phyloP scores from a whole-genome alignment of 768 basidiomycete genomes.

The Leccinum aurantiacum region DNA sequence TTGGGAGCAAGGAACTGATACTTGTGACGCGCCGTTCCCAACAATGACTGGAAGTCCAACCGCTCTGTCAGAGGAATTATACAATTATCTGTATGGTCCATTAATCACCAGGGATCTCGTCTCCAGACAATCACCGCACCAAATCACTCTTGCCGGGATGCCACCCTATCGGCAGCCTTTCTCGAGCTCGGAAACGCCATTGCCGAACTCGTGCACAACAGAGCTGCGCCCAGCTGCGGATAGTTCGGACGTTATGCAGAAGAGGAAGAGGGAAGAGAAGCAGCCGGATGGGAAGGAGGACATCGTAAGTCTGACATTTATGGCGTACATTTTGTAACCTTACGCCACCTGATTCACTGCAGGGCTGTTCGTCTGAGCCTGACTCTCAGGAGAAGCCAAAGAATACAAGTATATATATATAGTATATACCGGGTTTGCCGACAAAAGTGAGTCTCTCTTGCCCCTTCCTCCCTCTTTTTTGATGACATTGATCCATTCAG shows the following conservation, averaged over 20 bases:
- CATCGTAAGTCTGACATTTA: neutral
- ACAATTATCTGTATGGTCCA: too few relatives aligned
- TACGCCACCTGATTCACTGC: neutral
- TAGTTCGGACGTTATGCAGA: neutral
- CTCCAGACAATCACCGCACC: neutral
- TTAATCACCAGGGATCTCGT: too few relatives aligned
- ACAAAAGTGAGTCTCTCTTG: neutral
- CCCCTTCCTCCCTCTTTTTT: neutral
- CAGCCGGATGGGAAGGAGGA: neutral
- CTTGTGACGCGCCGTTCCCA: neutral
- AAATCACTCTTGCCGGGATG: too few relatives aligned
- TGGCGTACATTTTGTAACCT: neutral
- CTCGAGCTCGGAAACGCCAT: too few relatives aligned
- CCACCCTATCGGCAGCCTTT: too few relatives aligned
- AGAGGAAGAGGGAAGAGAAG: neutral
- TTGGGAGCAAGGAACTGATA: neutral
- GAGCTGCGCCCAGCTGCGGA: neutral
- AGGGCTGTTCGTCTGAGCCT: neutral
- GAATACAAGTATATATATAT: neutral
- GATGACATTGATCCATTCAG: slow-evolving; percentile 2
- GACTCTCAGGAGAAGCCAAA: neutral
- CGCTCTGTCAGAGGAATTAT: too few relatives aligned
- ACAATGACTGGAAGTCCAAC: too few relatives aligned
- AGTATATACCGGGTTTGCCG: neutral
- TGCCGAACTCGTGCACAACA: too few relatives aligned